phyloP scores from a whole-genome alignment of 225 moss, liverwort and hornwort species.

The Ulota crispa region DNA sequence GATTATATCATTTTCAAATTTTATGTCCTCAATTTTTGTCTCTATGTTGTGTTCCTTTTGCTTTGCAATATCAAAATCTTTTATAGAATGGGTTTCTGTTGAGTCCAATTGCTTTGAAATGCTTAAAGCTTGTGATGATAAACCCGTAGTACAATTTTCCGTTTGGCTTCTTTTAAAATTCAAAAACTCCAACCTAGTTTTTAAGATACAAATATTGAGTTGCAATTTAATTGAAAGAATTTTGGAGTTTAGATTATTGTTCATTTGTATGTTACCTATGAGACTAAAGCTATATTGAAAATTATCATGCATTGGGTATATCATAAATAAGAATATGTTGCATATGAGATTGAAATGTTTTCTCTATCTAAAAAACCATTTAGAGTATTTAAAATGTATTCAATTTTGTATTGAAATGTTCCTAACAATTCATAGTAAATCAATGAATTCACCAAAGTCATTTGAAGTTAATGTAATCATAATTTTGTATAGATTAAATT shows the following conservation, averaged over 20 bases:
- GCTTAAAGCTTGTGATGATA: background rate
- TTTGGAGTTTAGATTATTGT: background rate
- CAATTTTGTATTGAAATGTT: background rate
- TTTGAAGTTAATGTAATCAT: background rate
- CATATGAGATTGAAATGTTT: too few species aligned
- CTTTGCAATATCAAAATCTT: background rate
- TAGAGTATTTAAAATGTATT: rapidly evolving
- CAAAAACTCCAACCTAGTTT: background rate
- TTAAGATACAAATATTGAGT: background rate
- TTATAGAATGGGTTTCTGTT: background rate
- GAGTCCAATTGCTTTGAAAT: background rate
- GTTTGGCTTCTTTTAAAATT: background rate
- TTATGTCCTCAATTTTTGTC: background rate
- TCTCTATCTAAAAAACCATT: rapidly evolving
- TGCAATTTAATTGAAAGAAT: background rate
- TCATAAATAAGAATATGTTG: rapidly evolving
- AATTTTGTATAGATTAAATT: rapidly evolving
- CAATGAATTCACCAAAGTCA: background rate
- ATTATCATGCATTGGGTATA: background rate
- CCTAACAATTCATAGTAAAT: background rate
- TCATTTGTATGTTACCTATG: background rate
- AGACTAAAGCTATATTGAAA: background rate
- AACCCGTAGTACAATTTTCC: background rate
- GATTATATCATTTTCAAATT: background rate
- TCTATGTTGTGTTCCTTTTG: background rate